Percentiles rank a stretch among this genome's conserved stretches.
phyloP scores from a whole-genome alignment of 2,329 filamentous ascomycete genomes.

The Uncinocarpus reesii region DNA sequence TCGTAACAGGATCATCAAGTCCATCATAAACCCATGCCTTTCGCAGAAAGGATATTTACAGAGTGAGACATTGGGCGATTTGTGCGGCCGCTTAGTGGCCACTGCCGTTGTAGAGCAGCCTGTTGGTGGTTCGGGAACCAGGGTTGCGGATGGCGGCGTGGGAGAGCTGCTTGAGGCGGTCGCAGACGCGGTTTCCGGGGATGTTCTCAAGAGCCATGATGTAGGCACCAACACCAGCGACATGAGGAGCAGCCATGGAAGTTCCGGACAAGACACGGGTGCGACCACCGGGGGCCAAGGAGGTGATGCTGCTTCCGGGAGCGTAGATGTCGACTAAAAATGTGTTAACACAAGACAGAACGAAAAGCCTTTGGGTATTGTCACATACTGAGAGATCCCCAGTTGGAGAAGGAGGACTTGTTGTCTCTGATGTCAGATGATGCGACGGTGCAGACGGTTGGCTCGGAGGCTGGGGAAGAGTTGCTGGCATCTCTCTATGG shows the following conservation, averaged over 20 bases:
- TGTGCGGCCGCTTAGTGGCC: conserved; percentile 5
- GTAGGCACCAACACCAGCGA: conserved; percentile 47
- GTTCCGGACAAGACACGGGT: conserved; percentile 37
- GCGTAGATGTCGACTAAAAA: conserved; percentile 45
- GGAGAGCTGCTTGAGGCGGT: conserved; percentile 46
- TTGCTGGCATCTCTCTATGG: conserved; percentile 22
- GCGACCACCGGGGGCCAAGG: conserved; percentile 40
- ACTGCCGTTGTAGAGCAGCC: conserved; percentile 25
- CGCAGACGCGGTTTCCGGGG: conserved; percentile 35
- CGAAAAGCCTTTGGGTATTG: background rate
- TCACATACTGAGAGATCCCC: conserved; percentile 27
- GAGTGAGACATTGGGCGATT: background rate
- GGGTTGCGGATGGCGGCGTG: conserved; percentile 20
- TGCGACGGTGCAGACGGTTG: conserved; percentile 33
- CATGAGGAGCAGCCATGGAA: conserved; percentile 34
- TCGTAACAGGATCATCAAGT: no score
- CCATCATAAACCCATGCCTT: no score
- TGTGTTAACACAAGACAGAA: background rate
- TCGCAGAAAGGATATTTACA: background rate
- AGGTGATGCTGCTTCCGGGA: conserved; percentile 45
- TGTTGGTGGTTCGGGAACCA: conserved; percentile 22
- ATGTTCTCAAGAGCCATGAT: conserved; percentile 43
- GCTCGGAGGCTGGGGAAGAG: conserved; percentile 32
- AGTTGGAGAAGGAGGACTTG: conserved; percentile 36
- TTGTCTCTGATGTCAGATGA: conserved; percentile 28